Evolutionary conservation across 208 protist genomes (phyloP), one percentile per base, ranked within the genome.

Genomic region (Leishmania lainsoni): DNA sequence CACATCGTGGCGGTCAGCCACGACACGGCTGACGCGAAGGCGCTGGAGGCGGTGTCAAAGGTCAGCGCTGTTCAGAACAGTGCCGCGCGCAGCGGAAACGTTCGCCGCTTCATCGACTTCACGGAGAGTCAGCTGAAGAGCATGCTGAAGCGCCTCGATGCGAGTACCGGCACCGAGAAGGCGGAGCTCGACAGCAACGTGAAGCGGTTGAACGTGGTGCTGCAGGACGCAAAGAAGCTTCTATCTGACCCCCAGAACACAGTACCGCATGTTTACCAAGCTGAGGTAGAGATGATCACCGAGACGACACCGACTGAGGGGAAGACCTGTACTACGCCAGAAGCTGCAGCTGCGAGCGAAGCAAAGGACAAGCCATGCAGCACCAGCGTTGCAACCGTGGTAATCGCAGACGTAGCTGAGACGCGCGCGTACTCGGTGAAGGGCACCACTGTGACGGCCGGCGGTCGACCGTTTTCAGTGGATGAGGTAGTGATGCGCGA

Each of bases 41-140:
- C 87, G 39, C 82, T 91, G 12, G 56, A 81, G 20, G 83, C 80
- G 48, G 79, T 82, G 17, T 81, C 54, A 22, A 83, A 87, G 74
- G 78, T 94, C 45, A 83, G 87, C 10, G 71, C 82, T 12, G 83
- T 92, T 49, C 86, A 81, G 66, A 94, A 92, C 78, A 75, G 58
- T 14, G 66, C 91, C 12, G 87, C 89, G 6, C 87, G 91, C 73
- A 92, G 89, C 74, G 91, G 91, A 61, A 92, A 94, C 70, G 80
- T 92, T 32, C 77, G 82, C 76, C 91, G 91, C 75, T 94, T 94
- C 77, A 75, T 94, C 61, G 83, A 92, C 29, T 90, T 89, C 79
- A 88, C 87, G 0, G 73, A 84, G 59, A 39, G 66, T 32, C 81
- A 90, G 76, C 42, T 85, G 45, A 75, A 75, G 52, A 63, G 71